A percentile compares a stretch with the other conserved stretches of the same genome.
Conservation (phyloP, 345 rosid genomes). For the Lenwebbia sp. region DNA sequence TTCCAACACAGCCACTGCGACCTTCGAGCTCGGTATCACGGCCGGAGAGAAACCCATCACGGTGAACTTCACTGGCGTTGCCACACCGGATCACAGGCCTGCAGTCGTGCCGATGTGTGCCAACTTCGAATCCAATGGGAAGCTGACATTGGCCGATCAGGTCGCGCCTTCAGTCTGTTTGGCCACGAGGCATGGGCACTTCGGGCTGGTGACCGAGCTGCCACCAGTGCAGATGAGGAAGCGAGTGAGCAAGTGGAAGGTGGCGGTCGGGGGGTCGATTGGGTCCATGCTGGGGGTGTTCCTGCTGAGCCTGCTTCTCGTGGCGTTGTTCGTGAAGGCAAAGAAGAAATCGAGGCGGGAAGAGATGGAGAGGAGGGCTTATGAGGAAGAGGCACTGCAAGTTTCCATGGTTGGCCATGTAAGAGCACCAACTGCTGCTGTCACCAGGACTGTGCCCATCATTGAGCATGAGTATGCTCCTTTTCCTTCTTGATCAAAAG, state of each 20-base stretch:
- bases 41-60: constrained; percentile 46
- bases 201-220: constrained; percentile 49
- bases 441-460: constrained; percentile 52
- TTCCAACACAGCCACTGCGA: constrained; percentile 15
- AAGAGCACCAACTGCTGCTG: constrained; percentile 62
- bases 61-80: constrained; percentile 38
- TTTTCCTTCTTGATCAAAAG: constrained; percentile 4
- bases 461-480: constrained; percentile 53
- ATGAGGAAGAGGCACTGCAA: constrained; percentile 89
- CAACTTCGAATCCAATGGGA: constrained; percentile 51
- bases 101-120: constrained; percentile 52
- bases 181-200: constrained; percentile 65
- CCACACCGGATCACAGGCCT: constrained; percentile 7
- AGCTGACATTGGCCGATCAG: constrained; percentile 34
- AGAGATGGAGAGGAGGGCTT: constrained; percentile 81
- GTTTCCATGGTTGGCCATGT: constrained; percentile 91
- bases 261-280: constrained; percentile 62
- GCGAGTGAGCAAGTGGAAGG: constrained; percentile 65
- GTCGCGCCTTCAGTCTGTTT: constrained; percentile 47
- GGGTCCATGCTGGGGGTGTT: constrained; percentile 59
- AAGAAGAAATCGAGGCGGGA: constrained; percentile 68
- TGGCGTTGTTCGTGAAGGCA: constrained; percentile 57
- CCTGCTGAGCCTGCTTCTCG: constrained; percentile 58
- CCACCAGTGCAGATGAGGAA: constrained; percentile 17
- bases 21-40: constrained; percentile 47